phyloP scores from a whole-genome alignment of 768 basidiomycete genomes.

The Boletus edulis region DNA sequence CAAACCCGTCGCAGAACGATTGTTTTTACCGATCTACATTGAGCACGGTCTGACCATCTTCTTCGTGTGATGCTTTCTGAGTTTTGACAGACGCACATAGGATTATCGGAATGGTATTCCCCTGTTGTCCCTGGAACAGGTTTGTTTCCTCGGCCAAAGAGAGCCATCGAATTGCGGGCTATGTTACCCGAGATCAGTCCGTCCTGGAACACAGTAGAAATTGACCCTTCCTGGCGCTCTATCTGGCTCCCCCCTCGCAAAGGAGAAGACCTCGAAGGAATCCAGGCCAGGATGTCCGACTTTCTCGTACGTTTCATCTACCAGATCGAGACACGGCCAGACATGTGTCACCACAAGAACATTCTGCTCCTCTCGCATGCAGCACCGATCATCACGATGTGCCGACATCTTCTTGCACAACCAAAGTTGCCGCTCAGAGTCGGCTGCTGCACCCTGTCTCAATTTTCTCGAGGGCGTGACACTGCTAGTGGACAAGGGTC shows the following conservation, averaged over 20 bases:
- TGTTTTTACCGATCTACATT: constrained; percentile 68
- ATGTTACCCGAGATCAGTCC: constrained; percentile 61
- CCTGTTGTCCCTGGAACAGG: constrained; percentile 65
- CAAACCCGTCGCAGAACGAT: constrained; percentile 56
- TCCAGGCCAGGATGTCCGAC: constrained; percentile 58
- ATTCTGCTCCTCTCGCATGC: constrained; percentile 73
- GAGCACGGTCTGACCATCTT: constrained; percentile 60
- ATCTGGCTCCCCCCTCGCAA: constrained; percentile 69
- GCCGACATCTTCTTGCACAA: constrained; percentile 55
- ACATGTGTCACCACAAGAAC: constrained; percentile 40
- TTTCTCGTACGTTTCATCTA: constrained; percentile 52
- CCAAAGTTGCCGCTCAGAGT: constrained; percentile 52
- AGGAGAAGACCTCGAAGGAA: constrained; percentile 63
- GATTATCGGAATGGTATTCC: constrained; percentile 78
- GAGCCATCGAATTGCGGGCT: constrained; percentile 48
- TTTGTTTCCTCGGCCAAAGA: constrained; percentile 71
- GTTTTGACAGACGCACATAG: constrained; percentile 30
- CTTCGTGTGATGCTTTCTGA: constrained; percentile 6
- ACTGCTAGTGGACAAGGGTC: constrained; percentile 36
- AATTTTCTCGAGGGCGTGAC: constrained; percentile 40
- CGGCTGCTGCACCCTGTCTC: constrained; percentile 75
- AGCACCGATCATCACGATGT: constrained; percentile 68
- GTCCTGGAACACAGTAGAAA: constrained; percentile 56
- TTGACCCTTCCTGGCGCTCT: constrained; percentile 63
- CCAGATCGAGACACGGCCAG: constrained; percentile 45